Conservation (phyloP, 257 asterid genomes). For the Rehmannia glutinosa region DNA sequence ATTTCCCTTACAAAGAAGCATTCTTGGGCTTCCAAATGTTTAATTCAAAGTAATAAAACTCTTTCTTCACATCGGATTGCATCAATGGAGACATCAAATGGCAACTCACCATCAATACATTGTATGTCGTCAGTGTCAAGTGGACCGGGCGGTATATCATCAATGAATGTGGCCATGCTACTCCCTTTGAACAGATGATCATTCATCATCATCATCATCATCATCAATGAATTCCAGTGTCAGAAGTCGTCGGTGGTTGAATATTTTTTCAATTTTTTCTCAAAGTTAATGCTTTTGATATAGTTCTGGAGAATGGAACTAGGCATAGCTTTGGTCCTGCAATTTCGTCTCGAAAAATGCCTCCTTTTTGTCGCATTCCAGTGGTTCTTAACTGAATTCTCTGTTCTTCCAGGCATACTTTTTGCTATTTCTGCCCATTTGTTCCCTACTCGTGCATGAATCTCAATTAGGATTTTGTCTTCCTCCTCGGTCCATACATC, state of each 20-base stretch:
- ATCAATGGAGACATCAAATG: too few relatives aligned
- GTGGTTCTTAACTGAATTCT: slow-evolving; percentile 87
- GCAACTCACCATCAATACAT: slow-evolving; percentile 26
- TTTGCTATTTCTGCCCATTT: slow-evolving; percentile 97
- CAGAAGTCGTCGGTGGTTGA: slow-evolving; percentile 7
- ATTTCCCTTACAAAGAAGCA: too few relatives aligned
- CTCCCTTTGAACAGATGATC: slow-evolving; percentile 20
- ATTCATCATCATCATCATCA: slow-evolving; percentile 24
- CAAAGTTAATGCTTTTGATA: slow-evolving; percentile 59
- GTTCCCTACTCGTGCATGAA: slow-evolving; percentile 75
- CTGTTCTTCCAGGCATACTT: slow-evolving; percentile 72
- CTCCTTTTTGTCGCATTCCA: slow-evolving; percentile 93
- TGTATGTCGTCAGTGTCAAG: slow-evolving; percentile 15
- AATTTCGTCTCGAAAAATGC: slow-evolving; percentile 68
- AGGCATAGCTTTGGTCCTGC: slow-evolving; percentile 71
- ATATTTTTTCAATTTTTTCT: slow-evolving; percentile 27
- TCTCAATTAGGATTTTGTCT: slow-evolving; percentile 62
- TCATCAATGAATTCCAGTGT: slow-evolving; percentile 21
- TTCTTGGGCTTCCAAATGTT: too few relatives aligned
- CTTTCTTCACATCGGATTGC: slow-evolving; percentile 29
- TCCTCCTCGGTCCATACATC: slow-evolving; percentile 93
- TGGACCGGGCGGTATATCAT: slow-evolving; percentile 13
- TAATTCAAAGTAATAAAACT: slow-evolving; percentile 18
- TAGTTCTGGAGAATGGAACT: slow-evolving; percentile 75
- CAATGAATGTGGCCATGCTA: slow-evolving; percentile 28